Evolutionary conservation across 2,329 filamentous ascomycete species (phyloP).

Genomic region (Fragosphaeria purpurea): DNA sequence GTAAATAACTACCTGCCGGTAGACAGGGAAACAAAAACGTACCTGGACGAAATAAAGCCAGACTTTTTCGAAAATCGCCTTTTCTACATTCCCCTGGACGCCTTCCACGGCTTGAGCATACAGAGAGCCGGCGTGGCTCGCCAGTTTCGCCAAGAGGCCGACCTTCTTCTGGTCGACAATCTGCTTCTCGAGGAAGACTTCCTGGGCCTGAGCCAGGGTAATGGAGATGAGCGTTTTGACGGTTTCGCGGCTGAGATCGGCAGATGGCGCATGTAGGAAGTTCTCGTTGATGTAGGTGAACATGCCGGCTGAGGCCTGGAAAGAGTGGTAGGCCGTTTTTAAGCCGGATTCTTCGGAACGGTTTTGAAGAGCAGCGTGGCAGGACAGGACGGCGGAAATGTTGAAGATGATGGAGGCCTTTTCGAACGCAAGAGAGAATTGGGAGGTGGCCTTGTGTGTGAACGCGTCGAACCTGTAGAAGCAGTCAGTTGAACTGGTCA

Average conservation of each 20-base stretch:
- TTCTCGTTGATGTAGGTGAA: constrained; percentile 99
- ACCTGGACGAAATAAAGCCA: constrained; percentile 80
- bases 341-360: constrained; percentile 84
- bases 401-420: constrained; percentile 99
- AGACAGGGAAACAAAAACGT: constrained; percentile 19
- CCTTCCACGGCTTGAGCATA: constrained; percentile 84
- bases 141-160: constrained; percentile 81
- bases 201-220: constrained; percentile 91
- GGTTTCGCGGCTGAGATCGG: constrained; percentile 90
- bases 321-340: constrained; percentile 95
- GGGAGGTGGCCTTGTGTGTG: constrained; percentile 91
- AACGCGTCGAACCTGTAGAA: constrained; percentile 88
- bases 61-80: constrained; percentile 85
- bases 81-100: constrained; percentile 83
- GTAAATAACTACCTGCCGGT: no score
- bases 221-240: constrained; percentile 89
- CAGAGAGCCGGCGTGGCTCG: constrained; percentile 79
- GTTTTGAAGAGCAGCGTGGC: constrained; percentile 87
- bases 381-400: constrained; percentile 92
- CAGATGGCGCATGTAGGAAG: constrained; percentile 91
- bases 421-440: constrained; percentile 94
- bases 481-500: background rate
- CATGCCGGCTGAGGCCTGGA: constrained; percentile 97
- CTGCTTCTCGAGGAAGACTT: constrained; percentile 96
- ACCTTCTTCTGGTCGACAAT: constrained; percentile 87